A percentile compares a stretch with the other conserved stretches of the same genome.
Evolutionary conservation across 176 grass and related monocot genomes (phyloP).

Genomic region (Canna indica): DNA sequence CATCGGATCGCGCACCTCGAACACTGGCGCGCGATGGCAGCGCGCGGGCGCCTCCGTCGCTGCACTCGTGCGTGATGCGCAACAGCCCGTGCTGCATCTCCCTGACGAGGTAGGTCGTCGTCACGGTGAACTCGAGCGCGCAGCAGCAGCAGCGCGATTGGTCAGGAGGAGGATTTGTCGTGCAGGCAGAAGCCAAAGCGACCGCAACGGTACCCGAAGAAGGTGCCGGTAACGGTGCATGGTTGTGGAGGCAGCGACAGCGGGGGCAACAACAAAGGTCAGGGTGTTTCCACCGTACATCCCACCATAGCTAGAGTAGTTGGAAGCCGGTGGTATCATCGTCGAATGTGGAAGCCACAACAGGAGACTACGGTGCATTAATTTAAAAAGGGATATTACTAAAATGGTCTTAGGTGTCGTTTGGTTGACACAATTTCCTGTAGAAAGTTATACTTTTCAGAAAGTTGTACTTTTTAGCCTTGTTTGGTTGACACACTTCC

Average conservation of each 20-base stretch:
- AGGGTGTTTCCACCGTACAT: background rate
- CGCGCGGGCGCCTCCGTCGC: constrained; percentile 11
- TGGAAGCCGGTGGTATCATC: background rate
- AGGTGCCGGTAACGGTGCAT: constrained; percentile 50
- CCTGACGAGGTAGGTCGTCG: constrained; percentile 38
- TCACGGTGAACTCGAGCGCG: no score
- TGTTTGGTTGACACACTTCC: no score
- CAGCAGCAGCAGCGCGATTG: no score
- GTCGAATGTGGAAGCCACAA: background rate
- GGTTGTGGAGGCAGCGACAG: background rate
- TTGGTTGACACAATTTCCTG: no score
- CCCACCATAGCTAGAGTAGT: background rate
- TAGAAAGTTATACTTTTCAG: no score
- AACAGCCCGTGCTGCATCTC: constrained; percentile 53
- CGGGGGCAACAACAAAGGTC: background rate
- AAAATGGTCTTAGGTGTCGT: no score
- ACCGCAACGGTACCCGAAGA: constrained; percentile 51
- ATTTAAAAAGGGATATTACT: no score
- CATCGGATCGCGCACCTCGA: constrained; percentile 34
- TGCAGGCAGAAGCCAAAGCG: constrained; percentile 48
- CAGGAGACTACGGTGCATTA: constrained; percentile 15
- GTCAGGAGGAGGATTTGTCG: no score
- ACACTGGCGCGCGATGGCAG: no score
- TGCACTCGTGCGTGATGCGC: constrained; percentile 48
- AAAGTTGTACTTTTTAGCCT: no score